A percentile compares a stretch with the other conserved stretches of the same genome.
These are phyloP conservation scores for Kwoniella europaea DNA, from an alignment of 768 basidiomycete species.

Conservation along the genomic window DNA sequence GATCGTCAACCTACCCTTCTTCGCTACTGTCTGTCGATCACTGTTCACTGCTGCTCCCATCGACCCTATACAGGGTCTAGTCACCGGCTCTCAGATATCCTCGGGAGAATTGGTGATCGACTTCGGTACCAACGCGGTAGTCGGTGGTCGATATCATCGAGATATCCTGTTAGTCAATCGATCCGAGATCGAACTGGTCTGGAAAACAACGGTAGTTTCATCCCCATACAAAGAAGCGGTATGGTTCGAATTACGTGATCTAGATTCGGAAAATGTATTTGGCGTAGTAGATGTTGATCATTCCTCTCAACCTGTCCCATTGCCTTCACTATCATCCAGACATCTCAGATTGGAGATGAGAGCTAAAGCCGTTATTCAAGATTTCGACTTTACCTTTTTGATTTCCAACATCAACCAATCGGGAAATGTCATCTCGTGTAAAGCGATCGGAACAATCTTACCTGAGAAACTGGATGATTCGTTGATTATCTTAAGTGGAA, in stretches of 20 bases:
- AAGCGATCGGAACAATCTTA: constrained; percentile 40
- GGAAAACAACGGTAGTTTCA: constrained; percentile 48
- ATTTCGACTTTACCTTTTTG: constrained; percentile 52
- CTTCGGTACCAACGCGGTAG: constrained; percentile 48
- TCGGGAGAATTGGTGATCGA: constrained; percentile 45
- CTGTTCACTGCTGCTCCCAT: constrained; percentile 48
- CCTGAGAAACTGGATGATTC: constrained; percentile 34
- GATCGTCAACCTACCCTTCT: constrained; percentile 45
- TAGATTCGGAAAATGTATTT: constrained; percentile 52
- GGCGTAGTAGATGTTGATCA: constrained; percentile 32
- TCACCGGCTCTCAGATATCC: constrained; percentile 36
- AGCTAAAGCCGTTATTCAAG: constrained; percentile 34
- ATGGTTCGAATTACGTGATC: constrained; percentile 51
- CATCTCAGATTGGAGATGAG: constrained; percentile 47
- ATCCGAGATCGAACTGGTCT: constrained; percentile 53
- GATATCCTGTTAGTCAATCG: constrained; percentile 53
- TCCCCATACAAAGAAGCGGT: constrained; percentile 43
- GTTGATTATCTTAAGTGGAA: constrained; percentile 48
- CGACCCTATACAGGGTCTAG: constrained; percentile 38
- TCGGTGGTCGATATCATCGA: constrained; percentile 44
- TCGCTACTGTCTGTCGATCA: constrained; percentile 53
- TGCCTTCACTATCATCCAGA: constrained; percentile 47
- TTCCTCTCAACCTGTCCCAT: constrained; percentile 43
- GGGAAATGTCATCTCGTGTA: constrained; percentile 49
- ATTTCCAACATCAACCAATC: constrained; percentile 50